Percentiles rank a stretch among this genome's conserved stretches.
Conservation (phyloP, 345 rosid species). For the Schrenkiella parvula region DNA sequence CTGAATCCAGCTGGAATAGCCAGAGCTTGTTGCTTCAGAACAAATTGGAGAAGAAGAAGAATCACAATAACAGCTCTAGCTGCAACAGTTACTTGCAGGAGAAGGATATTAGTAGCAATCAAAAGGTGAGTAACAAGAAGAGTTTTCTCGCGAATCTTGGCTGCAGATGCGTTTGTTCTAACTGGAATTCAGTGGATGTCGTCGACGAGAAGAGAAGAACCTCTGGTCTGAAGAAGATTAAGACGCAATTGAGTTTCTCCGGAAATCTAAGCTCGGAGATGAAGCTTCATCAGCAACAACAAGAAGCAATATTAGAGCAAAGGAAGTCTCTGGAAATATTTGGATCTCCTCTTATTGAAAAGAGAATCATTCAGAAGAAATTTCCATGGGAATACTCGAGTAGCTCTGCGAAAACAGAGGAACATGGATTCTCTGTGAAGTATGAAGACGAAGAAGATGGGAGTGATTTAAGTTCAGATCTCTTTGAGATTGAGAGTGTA, state of each 20-base stretch:
- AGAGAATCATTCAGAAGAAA: conserved; percentile 44
- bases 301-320: conserved; percentile 25
- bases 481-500: conserved; percentile 80
- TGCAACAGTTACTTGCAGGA: conserved; percentile 26
- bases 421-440: conserved; percentile 24
- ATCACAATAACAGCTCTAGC: conserved; percentile 21
- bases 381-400: conserved; percentile 44
- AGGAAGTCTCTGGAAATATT: conserved; percentile 59
- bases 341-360: conserved; percentile 48
- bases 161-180: conserved; percentile 62
- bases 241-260: conserved; percentile 31
- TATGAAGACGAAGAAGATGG: conserved; percentile 34
- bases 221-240: conserved; percentile 26
- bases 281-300: conserved; percentile 23
- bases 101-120: conserved; percentile 7
- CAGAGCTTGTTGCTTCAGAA: conserved; percentile 64
- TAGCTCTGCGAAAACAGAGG: conserved; percentile 33
- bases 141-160: conserved; percentile 53
- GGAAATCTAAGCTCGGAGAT: conserved; percentile 29
- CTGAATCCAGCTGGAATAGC: conserved; percentile 52
- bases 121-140: conserved; percentile 30
- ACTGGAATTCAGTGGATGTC: conserved; percentile 49
- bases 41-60: conserved; percentile 37
- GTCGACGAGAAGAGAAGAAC: conserved; percentile 36
- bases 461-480: conserved; percentile 69